Base-by-base conservation (phyloP, 2,329 filamentous ascomycete species). In the Fusarium buharicum region DNA sequence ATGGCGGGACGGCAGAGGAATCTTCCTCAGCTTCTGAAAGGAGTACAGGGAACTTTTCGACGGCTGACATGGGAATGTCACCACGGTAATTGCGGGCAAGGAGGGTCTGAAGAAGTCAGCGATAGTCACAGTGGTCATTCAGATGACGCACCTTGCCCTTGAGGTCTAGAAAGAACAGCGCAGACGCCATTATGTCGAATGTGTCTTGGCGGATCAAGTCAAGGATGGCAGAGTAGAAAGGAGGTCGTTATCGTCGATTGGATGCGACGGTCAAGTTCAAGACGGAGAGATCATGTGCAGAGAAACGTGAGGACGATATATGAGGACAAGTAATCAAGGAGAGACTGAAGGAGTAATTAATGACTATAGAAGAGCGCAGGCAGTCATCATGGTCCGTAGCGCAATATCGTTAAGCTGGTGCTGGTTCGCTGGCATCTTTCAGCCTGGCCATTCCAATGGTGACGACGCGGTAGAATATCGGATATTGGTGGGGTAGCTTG, bases 11-110 rank as follows among this genome's bases (percentile, higher is more conserved):
- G 62, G 93, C 93, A 41, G 94, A 98, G 70, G 92, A 97, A 78
- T 99, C 95, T 86, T 99, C 95, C 88, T 99, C 95, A 71, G 95
- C 95, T 81, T 99, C 95, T 78, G 91, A 96, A 50, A 99, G 88
- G 57, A 99, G 90, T 70, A 97, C 82, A 38, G 95, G 95, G 77
- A 99, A 99, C 78, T 96, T 96, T 80, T 99, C 95, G 72, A 99
- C 95, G 31, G 95, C 95, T 55, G 93, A 96, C 95, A 99, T 98
- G 78, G 95, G 95, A 67, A 99, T 96, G 73, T 99, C 95, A 77
- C 95, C 95, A 76, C 95, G 88, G 79, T 99, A 99, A 82, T 99
- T 99, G 74, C 95, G 92, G 78, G 95, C 95, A 74, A 99, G 86
- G 71, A 99, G 93, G 82, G 95, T 98, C 93, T 97, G 76, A 55